A percentile compares a stretch with the other conserved stretches of the same genome.
Conservation (phyloP, 2,329 filamentous ascomycete species). For the Alternaria brassicae region DNA sequence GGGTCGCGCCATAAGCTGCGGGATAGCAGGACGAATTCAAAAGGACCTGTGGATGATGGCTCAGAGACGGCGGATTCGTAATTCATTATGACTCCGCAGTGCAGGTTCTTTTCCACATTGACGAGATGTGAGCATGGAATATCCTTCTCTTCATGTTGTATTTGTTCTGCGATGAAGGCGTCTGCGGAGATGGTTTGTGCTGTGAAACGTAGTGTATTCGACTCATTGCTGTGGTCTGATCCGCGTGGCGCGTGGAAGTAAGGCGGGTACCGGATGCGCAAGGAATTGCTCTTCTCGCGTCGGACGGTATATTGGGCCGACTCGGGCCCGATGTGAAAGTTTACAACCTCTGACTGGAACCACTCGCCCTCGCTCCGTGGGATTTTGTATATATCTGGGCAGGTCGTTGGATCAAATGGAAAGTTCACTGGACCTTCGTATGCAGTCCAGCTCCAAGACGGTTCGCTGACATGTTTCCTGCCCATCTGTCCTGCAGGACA, state of each 20-base stretch:
- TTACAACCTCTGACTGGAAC: slow-evolving; percentile 41
- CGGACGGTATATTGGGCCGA: slow-evolving; percentile 37
- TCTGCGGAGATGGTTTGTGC: slow-evolving; percentile 35
- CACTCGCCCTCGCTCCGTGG: slow-evolving; percentile 30
- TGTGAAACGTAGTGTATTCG: slow-evolving; percentile 37
- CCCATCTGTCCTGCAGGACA: slow-evolving; percentile 34
- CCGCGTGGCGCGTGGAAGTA: slow-evolving; percentile 36
- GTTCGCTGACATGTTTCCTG: slow-evolving; percentile 26
- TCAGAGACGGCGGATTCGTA: slow-evolving; percentile 30
- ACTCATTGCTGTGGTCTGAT: slow-evolving; percentile 23
- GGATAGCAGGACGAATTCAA: slow-evolving; percentile 41
- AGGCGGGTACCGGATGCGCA: slow-evolving; percentile 37
- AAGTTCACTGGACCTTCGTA: slow-evolving; percentile 40
- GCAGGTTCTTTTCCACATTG: slow-evolving; percentile 27
- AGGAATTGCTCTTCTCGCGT: slow-evolving; percentile 30
- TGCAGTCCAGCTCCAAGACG: slow-evolving; percentile 45
- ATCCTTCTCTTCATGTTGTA: slow-evolving; percentile 26
- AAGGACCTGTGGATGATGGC: slow-evolving; percentile 28
- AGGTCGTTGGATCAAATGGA: slow-evolving; percentile 44
- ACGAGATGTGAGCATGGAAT: slow-evolving; percentile 39
- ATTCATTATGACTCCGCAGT: slow-evolving; percentile 42
- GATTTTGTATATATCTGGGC: slow-evolving; percentile 35
- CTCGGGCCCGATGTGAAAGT: slow-evolving; percentile 36
- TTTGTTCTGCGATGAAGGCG: slow-evolving; percentile 35
- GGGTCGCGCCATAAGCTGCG: slow-evolving; percentile 36